Evolutionary conservation across 306 rosid genomes (phyloP).

Genomic region (Cicer chorassanicum): DNA sequence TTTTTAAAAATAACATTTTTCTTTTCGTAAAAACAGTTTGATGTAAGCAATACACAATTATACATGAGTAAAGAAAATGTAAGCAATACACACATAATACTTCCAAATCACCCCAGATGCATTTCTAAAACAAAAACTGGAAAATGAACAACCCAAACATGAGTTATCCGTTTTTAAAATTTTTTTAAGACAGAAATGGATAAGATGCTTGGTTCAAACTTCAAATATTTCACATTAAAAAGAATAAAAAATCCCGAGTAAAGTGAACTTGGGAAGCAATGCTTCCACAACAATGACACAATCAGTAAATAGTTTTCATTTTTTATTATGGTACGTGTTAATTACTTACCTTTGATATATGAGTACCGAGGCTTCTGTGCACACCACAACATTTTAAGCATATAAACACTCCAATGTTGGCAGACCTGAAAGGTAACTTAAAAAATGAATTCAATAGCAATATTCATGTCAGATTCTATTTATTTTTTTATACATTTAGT

Average conservation of each 20-base stretch:
- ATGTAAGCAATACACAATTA: no score
- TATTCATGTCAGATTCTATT: background rate
- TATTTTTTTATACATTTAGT: slow-evolving; percentile 16
- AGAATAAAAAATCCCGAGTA: background rate
- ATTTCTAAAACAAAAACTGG: slow-evolving; percentile 27
- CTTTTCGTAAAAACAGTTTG: no score
- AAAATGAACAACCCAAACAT: slow-evolving; percentile 37
- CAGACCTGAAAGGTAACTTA: slow-evolving; percentile 71
- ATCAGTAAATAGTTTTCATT: slow-evolving; percentile 50
- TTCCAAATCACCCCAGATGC: background rate
- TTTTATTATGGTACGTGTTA: slow-evolving; percentile 23
- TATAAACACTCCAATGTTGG: slow-evolving; percentile 92
- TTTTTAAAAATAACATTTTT: no score
- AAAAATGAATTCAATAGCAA: slow-evolving; percentile 18
- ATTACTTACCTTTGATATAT: slow-evolving; percentile 84
- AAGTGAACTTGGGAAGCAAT: slow-evolving; percentile 4
- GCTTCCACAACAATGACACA: slow-evolving; percentile 37
- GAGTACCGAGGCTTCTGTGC: slow-evolving; percentile 96
- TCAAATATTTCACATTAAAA: slow-evolving; percentile 18
- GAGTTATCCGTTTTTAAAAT: slow-evolving; percentile 30
- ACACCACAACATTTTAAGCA: slow-evolving; percentile 97
- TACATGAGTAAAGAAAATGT: no score
- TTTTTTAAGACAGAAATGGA: slow-evolving; percentile 32
- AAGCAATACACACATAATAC: no score
- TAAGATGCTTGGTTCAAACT: background rate